Evolutionary conservation across 345 rosid species (phyloP), one percentile per base, ranked within the genome.

Genomic region (Pugionium dolabratum): DNA sequence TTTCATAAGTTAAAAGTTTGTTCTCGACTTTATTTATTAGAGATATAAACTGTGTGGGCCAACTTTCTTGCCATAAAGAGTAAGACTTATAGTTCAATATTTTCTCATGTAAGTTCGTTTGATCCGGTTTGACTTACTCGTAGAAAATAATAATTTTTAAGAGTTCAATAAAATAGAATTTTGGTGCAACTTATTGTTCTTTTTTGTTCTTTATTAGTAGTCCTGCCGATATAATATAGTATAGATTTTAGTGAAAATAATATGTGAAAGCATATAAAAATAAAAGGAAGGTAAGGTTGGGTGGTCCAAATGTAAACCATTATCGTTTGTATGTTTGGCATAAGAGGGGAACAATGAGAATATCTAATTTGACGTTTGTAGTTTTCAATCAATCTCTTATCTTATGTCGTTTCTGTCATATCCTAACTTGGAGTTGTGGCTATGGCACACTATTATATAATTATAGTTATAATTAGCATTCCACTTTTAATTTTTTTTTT

Each of bases 261-360:
- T n/a, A 26, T 64, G 48, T 41, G 59, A 72, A 71, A 72, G 59
- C 71, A 57, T 64, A 50, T 55, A 43, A 4, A 44, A 47, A 57
- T 63, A 35, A 56, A 63, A 71, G 68, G 64, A 42, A 50, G 47
- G 76, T 18, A 59, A 52, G 67, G 62, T 59, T 73, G 66, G 66
- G 71, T 72, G 66, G 76, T 72, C 76, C 67, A 73, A 59, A 65
- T 73, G 72, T 36, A 51, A 59, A 37, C 62, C 72, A 73, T 52
- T 66, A 66, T 59, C 59, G 55, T 65, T 64, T 64, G 43, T 45
- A 66, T 73, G 62, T 65, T 58, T 59, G 61, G 48, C 43, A 72
- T 72, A 64, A 72, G 66, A 57, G 76, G 76, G 72, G 76, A 66
- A 60, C 72, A 73, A 52, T 36, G 62, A 66, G 72, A 73, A 73